Conservation (phyloP, 495 filamentous ascomycete genomes). For the Neurospora tetrasperma region DNA sequence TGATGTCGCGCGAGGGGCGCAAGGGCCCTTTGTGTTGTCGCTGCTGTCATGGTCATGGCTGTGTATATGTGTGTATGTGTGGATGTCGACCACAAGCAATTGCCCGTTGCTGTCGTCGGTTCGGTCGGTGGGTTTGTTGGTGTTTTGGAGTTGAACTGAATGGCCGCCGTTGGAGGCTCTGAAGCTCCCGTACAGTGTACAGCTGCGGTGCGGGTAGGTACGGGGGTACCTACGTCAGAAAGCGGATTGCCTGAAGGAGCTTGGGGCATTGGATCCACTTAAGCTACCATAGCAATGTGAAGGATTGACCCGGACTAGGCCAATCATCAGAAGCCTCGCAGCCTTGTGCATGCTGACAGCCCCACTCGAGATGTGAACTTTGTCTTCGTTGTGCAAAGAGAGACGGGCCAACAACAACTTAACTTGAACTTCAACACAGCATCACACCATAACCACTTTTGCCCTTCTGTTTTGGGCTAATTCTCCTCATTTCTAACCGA, state of each 20-base stretch:
- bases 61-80: neutral
- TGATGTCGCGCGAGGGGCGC: neutral
- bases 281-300: neutral
- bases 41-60: neutral
- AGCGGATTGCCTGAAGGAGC: slow-evolving; percentile 1
- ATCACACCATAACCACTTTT: neutral
- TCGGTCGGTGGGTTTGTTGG: neutral
- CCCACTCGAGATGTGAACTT: neutral
- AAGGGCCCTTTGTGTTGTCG: neutral
- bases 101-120: neutral
- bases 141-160: neutral
- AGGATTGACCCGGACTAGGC: neutral
- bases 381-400: too few relatives aligned
- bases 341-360: neutral
- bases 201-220: neutral
- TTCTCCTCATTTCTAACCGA: neutral
- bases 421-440: neutral
- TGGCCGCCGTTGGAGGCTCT: neutral
- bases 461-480: neutral
- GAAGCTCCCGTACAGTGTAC: neutral
- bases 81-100: neutral
- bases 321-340: neutral
- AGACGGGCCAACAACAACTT: too few relatives aligned
- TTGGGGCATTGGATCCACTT: neutral
- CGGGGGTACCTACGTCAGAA: neutral